These are phyloP conservation scores for Aspergillus amoenus DNA, from an alignment of 2,329 filamentous ascomycete genomes.

Conservation along the genomic window DNA sequence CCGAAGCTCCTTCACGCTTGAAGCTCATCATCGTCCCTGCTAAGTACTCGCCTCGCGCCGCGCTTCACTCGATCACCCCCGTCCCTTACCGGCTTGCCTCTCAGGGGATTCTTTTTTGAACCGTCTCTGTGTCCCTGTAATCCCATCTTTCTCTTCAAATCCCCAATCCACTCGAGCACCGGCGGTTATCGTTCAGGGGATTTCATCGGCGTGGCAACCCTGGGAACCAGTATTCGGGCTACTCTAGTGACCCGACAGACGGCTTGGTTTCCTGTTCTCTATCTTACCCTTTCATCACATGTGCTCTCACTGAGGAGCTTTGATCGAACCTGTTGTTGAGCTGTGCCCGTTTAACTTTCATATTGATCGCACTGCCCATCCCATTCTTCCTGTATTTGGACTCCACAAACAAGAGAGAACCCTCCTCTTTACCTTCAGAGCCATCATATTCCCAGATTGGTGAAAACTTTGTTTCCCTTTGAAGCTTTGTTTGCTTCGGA, in stretches of 20 bases:
- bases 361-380: constrained; percentile 18
- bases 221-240: constrained; percentile 15
- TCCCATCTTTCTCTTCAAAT: not conserved
- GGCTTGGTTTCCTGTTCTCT: constrained; percentile 14
- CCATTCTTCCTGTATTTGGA: constrained; percentile 30
- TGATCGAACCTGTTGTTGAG: constrained; percentile 20
- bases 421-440: constrained; percentile 23
- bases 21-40: constrained; percentile 18
- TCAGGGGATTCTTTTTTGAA: constrained; percentile 10
- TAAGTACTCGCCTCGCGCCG: constrained; percentile 11
- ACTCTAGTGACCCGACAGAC: constrained; percentile 14
- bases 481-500: constrained; percentile 31
- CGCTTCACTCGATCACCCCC: constrained; percentile 15
- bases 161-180: constrained; percentile 4
- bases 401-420: constrained; percentile 17
- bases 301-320: constrained; percentile 19
- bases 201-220: constrained; percentile 13
- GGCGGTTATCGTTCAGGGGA: constrained; percentile 19
- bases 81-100: constrained; percentile 17
- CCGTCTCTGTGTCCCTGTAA: not conserved
- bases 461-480: constrained; percentile 24
- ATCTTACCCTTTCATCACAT: constrained; percentile 13
- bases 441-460: constrained; percentile 17
- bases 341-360: constrained; percentile 24
- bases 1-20: constrained; percentile 16